These are phyloP conservation scores for Aspergillus jensenii DNA, from an alignment of 2,329 filamentous ascomycete genomes.

Conservation along the genomic window DNA sequence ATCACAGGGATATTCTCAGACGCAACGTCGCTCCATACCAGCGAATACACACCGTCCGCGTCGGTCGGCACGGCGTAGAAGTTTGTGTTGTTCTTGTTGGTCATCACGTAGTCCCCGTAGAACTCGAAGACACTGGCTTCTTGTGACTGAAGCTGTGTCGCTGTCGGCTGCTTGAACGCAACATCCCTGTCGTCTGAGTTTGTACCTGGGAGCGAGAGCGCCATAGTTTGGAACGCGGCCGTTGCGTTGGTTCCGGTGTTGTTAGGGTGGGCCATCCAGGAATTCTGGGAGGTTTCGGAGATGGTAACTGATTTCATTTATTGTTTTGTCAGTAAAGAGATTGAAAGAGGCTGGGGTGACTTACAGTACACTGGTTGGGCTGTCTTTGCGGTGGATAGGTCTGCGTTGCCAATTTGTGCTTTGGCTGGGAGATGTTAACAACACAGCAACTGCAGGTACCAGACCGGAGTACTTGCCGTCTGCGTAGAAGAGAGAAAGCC, in stretches of 20 bases:
- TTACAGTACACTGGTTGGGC: constrained; percentile 6
- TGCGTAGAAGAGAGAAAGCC: constrained; percentile 2
- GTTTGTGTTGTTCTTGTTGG: neutral
- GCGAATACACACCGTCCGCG: neutral
- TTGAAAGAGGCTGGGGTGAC: neutral
- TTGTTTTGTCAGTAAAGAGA: neutral
- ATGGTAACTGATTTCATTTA: neutral
- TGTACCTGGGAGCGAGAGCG: neutral
- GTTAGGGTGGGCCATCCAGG: constrained; percentile 4
- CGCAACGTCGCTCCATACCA: neutral
- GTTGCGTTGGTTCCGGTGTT: neutral
- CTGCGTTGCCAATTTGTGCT: constrained; percentile 3
- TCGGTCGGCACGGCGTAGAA: neutral
- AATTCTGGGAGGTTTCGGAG: neutral
- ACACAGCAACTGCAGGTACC: neutral
- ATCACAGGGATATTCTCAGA: neutral
- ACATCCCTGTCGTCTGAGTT: neutral
- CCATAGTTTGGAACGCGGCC: neutral
- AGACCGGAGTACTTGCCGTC: neutral
- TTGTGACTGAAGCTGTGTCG: neutral
- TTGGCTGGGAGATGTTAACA: neutral
- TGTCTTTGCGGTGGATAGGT: neutral
- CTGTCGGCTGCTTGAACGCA: neutral
- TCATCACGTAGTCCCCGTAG: neutral
- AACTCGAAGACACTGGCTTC: neutral